Conservation (phyloP, 768 basidiomycete species). For the Termitomyces sp. region DNA sequence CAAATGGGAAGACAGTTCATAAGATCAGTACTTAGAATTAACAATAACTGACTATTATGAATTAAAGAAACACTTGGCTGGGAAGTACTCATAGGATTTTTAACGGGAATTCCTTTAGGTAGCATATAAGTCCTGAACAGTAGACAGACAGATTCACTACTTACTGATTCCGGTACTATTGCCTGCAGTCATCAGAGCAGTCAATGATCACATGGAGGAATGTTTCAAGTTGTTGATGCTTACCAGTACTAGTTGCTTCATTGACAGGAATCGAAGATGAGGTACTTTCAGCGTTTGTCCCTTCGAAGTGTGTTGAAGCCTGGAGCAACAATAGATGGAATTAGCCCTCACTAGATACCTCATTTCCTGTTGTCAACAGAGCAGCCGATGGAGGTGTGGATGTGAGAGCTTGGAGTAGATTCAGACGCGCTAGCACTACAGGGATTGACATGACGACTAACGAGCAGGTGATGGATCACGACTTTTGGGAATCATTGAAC, state of each 20-base stretch:
- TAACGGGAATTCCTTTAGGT: neutral
- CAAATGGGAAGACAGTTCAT: neutral
- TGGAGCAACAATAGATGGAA: neutral
- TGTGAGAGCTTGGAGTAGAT: neutral
- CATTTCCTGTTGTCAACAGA: too few relatives aligned
- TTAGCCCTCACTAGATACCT: neutral
- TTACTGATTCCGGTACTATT: neutral
- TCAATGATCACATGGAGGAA: neutral
- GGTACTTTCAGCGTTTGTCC: neutral
- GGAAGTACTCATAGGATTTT: too few relatives aligned
- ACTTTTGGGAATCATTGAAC: too few relatives aligned
- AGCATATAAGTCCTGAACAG: too few relatives aligned
- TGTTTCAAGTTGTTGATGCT: neutral
- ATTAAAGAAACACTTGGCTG: too few relatives aligned
- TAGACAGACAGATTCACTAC: neutral
- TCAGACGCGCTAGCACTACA: neutral
- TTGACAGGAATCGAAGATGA: too few relatives aligned
- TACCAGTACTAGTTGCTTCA: too few relatives aligned
- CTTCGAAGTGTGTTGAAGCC: neutral
- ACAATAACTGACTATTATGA: too few relatives aligned
- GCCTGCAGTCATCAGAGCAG: neutral
- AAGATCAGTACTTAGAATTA: too few relatives aligned
- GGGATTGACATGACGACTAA: too few relatives aligned
- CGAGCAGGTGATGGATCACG: too few relatives aligned
- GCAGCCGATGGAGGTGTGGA: neutral